These are phyloP conservation scores for Fusarium sp. DNA, from an alignment of 2,329 filamentous ascomycete genomes.

Conservation along the genomic window DNA sequence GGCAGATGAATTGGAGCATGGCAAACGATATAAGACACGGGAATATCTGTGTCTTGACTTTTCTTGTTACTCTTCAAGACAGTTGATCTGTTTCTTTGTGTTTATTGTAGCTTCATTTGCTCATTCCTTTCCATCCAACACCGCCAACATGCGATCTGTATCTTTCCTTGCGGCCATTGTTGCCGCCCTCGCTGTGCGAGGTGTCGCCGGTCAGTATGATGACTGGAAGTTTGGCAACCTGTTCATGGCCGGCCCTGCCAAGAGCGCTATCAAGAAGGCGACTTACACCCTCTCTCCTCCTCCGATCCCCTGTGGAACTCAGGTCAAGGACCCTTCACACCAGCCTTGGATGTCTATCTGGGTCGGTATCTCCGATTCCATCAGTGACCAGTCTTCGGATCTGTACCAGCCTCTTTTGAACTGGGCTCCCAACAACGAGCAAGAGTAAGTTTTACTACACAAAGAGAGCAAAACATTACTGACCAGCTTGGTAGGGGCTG, in stretches of 20 bases:
- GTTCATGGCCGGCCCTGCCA: slow-evolving; percentile 2
- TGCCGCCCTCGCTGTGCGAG: slow-evolving; percentile 12
- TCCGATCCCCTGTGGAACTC: slow-evolving; percentile 10
- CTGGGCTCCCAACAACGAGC: slow-evolving; percentile 15
- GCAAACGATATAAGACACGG: background rate
- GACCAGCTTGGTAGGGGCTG: background rate
- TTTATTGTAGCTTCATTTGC: background rate
- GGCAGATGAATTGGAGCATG: background rate
- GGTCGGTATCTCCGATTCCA: slow-evolving; percentile 13
- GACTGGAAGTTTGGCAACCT: slow-evolving; percentile 20
- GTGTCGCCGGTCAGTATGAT: slow-evolving; percentile 14
- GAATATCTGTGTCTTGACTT: background rate
- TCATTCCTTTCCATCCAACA: background rate
- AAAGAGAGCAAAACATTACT: accelerated
- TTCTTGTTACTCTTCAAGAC: background rate
- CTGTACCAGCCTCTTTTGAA: slow-evolving; percentile 18
- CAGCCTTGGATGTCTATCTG: slow-evolving; percentile 22
- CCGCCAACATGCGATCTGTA: background rate
- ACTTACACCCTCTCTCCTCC: slow-evolving; percentile 12
- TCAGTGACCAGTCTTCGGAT: slow-evolving; percentile 5
- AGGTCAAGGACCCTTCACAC: slow-evolving; percentile 1
- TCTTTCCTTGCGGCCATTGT: background rate
- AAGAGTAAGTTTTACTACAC: background rate
- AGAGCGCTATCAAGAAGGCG: slow-evolving; percentile 18
- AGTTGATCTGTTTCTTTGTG: background rate